A percentile compares a stretch with the other conserved stretches of the same genome.
phyloP scores from a whole-genome alignment of 257 asterid species.

The Solanum tacnaense region DNA sequence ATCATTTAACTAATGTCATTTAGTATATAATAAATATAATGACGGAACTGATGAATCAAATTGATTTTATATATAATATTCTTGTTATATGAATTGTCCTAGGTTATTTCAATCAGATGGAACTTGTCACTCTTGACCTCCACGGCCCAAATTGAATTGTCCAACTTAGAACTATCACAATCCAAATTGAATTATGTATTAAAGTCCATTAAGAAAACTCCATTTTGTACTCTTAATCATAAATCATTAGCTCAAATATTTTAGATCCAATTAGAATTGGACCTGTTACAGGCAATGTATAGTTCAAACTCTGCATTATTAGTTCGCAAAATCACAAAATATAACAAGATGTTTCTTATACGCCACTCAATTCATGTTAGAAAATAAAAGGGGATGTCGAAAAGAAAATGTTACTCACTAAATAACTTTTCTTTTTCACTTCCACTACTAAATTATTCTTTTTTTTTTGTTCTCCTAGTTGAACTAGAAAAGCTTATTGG shows the following conservation, averaged over 20 bases:
- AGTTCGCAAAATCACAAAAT: not conserved
- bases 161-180: not conserved
- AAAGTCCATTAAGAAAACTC: not conserved
- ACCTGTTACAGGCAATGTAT: not conserved
- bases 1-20: not conserved
- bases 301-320: not conserved
- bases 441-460: not conserved
- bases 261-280: not conserved
- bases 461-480: not conserved
- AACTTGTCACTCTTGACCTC: not conserved
- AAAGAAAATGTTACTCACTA: not conserved
- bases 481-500: not conserved
- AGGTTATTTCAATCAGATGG: not conserved
- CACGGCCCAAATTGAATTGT: not conserved
- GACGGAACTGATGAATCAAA: not conserved
- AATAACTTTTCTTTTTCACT: not conserved
- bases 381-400: not conserved
- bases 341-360: not conserved
- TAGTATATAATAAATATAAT: not conserved
- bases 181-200: not conserved
- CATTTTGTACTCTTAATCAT: not conserved
- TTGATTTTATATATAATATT: not conserved
- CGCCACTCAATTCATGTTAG: not conserved
- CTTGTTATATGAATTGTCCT: not conserved
- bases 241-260: not conserved